phyloP scores from a whole-genome alignment of 2,329 filamentous ascomycete species.

The Fusarium liriodendri region DNA sequence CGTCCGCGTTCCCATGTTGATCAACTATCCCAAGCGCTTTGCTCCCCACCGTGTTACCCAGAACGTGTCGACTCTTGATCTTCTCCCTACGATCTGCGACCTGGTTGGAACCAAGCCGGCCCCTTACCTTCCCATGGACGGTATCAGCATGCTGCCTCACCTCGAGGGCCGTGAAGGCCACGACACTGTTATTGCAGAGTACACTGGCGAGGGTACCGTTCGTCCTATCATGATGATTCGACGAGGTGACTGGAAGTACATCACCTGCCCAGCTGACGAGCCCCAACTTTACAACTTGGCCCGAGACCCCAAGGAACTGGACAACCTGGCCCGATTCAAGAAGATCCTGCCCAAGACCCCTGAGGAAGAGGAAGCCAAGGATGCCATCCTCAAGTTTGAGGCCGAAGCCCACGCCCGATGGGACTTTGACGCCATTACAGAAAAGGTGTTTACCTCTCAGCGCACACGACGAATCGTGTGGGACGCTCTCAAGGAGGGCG shows the following conservation, averaged over 20 bases:
- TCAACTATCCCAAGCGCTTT: slow-evolving; percentile 83
- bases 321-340: slow-evolving; percentile 71
- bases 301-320: slow-evolving; percentile 79
- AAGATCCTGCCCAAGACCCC: slow-evolving; percentile 53
- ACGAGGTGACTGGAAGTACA: slow-evolving; percentile 89
- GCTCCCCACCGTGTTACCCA: slow-evolving; percentile 79
- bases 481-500: slow-evolving; percentile 80
- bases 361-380: slow-evolving; percentile 59
- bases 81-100: slow-evolving; percentile 89
- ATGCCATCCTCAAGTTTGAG: slow-evolving; percentile 73
- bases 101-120: slow-evolving; percentile 79
- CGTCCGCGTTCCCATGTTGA: slow-evolving; percentile 86
- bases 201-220: slow-evolving; percentile 92
- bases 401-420: slow-evolving; percentile 80
- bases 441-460: slow-evolving; percentile 80
- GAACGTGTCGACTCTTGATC: slow-evolving; percentile 91
- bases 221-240: slow-evolving; percentile 95
- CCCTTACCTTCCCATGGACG: slow-evolving; percentile 84
- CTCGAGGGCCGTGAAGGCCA: slow-evolving; percentile 73
- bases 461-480: slow-evolving; percentile 83
- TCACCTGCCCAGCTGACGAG: slow-evolving; percentile 85
- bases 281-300: slow-evolving; percentile 86
- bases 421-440: slow-evolving; percentile 83
- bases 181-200: slow-evolving; percentile 94
- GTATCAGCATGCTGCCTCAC: slow-evolving; percentile 83